Conservation (phyloP, 2,329 filamentous ascomycete species). For the Exophiala sp. region DNA sequence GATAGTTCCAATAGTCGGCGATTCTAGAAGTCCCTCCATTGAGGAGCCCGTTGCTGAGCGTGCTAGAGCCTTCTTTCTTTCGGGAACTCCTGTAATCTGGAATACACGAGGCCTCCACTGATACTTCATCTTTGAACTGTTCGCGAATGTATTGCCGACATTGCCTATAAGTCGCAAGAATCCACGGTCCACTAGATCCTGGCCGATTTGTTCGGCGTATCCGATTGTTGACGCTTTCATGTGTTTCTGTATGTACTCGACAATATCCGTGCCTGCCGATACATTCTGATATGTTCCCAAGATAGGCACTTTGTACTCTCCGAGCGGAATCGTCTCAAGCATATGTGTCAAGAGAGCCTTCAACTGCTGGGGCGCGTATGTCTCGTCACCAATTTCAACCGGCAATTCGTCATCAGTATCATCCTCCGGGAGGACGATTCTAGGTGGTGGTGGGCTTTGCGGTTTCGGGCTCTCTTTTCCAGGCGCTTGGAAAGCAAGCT, state of each 20-base stretch:
- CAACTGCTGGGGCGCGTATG: slow-evolving; percentile 76
- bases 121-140: slow-evolving; percentile 95
- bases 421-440: slow-evolving; percentile 78
- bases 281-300: slow-evolving; percentile 92
- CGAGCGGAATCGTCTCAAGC: slow-evolving; percentile 76
- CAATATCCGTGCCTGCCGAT: slow-evolving; percentile 84
- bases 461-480: slow-evolving; percentile 56
- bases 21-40: slow-evolving; percentile 55
- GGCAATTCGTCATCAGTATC: slow-evolving; percentile 66
- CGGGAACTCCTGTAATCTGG: slow-evolving; percentile 76
- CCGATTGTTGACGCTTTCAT: slow-evolving; percentile 78
- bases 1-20: slow-evolving; percentile 73
- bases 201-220: slow-evolving; percentile 89
- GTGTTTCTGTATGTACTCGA: slow-evolving; percentile 86
- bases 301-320: slow-evolving; percentile 91
- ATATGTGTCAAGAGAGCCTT: slow-evolving; percentile 86
- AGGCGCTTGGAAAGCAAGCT: slow-evolving; percentile 90
- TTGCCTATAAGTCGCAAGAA: slow-evolving; percentile 88
- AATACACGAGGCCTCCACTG: slow-evolving; percentile 95
- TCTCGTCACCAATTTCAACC: slow-evolving; percentile 83
- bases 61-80: slow-evolving; percentile 70
- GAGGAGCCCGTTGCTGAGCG: slow-evolving; percentile 69
- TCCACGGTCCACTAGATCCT: slow-evolving; percentile 80
- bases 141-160: slow-evolving; percentile 91
- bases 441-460: slow-evolving; percentile 51